Evolutionary conservation across 345 rosid species (phyloP), one percentile per base, ranked within the genome.

Genomic region (Psidium friedrichsthalianum): DNA sequence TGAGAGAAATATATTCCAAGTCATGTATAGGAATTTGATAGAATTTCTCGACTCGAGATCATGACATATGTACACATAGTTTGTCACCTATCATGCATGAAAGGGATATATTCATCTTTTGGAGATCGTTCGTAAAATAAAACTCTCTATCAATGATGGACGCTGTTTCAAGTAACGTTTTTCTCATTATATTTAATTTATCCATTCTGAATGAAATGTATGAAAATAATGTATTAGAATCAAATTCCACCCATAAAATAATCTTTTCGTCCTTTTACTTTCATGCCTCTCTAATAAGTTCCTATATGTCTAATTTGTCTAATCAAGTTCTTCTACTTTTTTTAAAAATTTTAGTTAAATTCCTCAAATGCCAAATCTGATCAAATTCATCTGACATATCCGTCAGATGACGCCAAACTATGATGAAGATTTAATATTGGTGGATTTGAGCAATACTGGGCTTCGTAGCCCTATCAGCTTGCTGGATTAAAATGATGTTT

Each of bases 71-170:
- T 69, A 18, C 13, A 18, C 12, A 69, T 36, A 8, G 24, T 36
- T 32, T 9, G 13, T 8, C 36, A 32, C 47, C 25, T 32, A 36
- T 13, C 47, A 36, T 9, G 6, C 52, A 51, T 11, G 10, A 44
- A 32, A 36, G 24, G 47, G 25, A 18, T 3, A 9, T 14, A 69
- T 69, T 69, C 80, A 36, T 69, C 12, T 69, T 36, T 36, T 18
- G 3, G 47, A 22, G n/a, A 69, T 18, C 42, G 3, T 69, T 1
- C 1, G 36, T 3, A 6, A 36, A 69, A 32, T 69, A 36, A 69
- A 69, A 69, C 25, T 69, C 36, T 69, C 22, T 9, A 69, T 1
- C 0, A 0, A 69, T 21, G 1, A 36, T 8, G 42, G 2, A 69
- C 4, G 4, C 22, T 29, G 21, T 61, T 29, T 61, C 8, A 36